These are phyloP conservation scores for Colletotrichum lupini DNA, from an alignment of 2,329 filamentous ascomycete species.

Conservation along the genomic window DNA sequence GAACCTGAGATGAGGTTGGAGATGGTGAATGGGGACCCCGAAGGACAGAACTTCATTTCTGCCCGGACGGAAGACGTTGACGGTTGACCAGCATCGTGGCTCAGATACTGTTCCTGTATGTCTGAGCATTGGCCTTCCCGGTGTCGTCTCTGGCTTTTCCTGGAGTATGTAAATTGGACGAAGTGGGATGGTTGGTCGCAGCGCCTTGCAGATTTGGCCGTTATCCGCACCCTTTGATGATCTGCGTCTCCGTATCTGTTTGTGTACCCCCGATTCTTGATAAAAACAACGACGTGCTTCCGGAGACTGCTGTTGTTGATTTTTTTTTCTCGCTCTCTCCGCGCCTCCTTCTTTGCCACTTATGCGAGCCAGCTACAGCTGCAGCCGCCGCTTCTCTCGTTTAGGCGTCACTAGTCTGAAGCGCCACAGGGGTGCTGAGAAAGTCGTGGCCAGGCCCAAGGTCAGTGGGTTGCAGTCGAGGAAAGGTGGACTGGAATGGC, in stretches of 20 bases:
- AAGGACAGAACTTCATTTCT: constrained; percentile 3
- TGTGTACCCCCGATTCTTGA: background rate
- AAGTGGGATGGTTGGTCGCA: constrained; percentile 5
- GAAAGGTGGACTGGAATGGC: constrained; percentile 17
- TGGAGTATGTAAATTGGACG: background rate
- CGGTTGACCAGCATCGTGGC: background rate
- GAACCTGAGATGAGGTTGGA: background rate
- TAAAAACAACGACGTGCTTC: constrained; percentile 12
- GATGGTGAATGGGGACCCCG: background rate
- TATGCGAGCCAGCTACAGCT: constrained; percentile 9
- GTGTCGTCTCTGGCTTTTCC: background rate
- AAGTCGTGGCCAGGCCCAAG: constrained; percentile 26
- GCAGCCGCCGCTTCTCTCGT: constrained; percentile 17
- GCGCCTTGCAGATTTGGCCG: constrained; percentile 2
- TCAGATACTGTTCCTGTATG: background rate
- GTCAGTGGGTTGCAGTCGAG: constrained; percentile 22
- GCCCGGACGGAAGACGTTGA: background rate
- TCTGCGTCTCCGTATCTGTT: background rate
- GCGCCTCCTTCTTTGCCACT: background rate
- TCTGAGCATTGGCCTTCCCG: background rate
- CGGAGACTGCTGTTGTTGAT: constrained; percentile 22
- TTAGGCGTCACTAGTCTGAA: constrained; percentile 29
- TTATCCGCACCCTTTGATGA: constrained; percentile 6
- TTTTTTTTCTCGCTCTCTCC: constrained; percentile 15
- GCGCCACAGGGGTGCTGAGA: constrained; percentile 33